Conservation (phyloP, 2,329 filamentous ascomycete species). For the Clarireedia monteithiana region DNA sequence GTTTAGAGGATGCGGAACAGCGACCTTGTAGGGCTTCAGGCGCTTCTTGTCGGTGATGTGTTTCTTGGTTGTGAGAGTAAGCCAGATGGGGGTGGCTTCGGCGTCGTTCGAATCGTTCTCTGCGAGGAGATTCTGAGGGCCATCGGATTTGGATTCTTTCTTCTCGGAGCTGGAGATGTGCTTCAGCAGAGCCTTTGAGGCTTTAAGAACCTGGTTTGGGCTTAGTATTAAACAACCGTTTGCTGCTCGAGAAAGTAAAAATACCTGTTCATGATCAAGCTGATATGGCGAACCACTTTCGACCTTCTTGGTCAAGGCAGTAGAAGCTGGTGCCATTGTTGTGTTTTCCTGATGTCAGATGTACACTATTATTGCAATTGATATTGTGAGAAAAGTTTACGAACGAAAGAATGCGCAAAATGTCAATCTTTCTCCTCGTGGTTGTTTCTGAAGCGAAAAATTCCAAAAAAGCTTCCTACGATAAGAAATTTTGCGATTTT, state of each 20-base stretch:
- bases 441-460: background rate
- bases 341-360: background rate
- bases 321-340: conserved; percentile 25
- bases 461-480: background rate
- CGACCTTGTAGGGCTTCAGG: conserved; percentile 77
- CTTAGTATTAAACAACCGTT: conserved; percentile 8
- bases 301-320: conserved; percentile 27
- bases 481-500: conserved; percentile 8
- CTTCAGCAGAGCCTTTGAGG: conserved; percentile 52
- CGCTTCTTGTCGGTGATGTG: conserved; percentile 64
- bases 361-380: background rate
- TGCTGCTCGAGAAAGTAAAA: background rate
- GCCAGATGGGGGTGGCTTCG: conserved; percentile 46
- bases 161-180: conserved; percentile 52
- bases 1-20: conserved; percentile 69
- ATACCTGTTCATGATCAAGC: conserved; percentile 27
- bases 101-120: conserved; percentile 37
- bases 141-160: conserved; percentile 31
- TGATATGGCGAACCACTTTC: conserved; percentile 29
- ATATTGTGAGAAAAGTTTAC: background rate
- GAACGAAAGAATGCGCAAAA: background rate
- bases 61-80: conserved; percentile 57
- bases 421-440: conserved; percentile 1
- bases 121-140: conserved; percentile 46
- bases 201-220: conserved; percentile 46